Base-by-base conservation (phyloP, 768 basidiomycete species). In the Lactarius akahatsu region DNA sequence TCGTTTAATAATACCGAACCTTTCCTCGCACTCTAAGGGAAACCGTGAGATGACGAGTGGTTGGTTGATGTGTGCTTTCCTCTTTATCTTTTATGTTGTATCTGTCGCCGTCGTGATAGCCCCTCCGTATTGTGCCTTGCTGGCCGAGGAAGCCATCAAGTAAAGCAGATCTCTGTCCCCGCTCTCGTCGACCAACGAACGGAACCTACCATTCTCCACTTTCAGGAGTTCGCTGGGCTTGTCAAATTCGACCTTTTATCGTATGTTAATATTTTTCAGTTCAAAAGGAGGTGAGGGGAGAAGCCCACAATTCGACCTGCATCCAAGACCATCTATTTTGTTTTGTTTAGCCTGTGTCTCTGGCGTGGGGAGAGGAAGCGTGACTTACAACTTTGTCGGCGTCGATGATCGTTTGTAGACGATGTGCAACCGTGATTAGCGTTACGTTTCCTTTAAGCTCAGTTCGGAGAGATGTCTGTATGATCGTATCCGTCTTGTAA, bases 381-480 rank as follows among this genome's bases (percentile, higher is more conserved):
- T 26, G 5, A 69, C 73, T 62, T 66, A 86, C 78, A 56, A 87
- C 83, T 69, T 83, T 83, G 71, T 88, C 86, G 4, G 85, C 83
- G 62, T 86, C 85, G 78, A 85, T 85, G 66, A 87, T 83, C 7
- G 82, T 87, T 64, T 81, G 79, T 9, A 85, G 72, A 20, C 86
- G 80, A 72, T 87, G 85, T 1, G 86, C 86, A 40, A 88, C 80
- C 20, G 84, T 86, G 34, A 88, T 75, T 30, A 88, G 74, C 0
- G 86, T 87, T 0, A 79, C 79, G 57, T 77, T 80, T 23, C 74
- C 73, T 11, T 72, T 74, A 8, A 84, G 71, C 67, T 80, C 79
- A 36, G 77, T 77, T 11, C 86, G 78, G 61, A 88, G 80, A 1
- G 85, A 83, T 7, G 76, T 74, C 73, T 88, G 87, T 65, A 88